Evolutionary conservation across 2,329 filamentous ascomycete species (phyloP).

Genomic region (Hymenoscyphus repandus): DNA sequence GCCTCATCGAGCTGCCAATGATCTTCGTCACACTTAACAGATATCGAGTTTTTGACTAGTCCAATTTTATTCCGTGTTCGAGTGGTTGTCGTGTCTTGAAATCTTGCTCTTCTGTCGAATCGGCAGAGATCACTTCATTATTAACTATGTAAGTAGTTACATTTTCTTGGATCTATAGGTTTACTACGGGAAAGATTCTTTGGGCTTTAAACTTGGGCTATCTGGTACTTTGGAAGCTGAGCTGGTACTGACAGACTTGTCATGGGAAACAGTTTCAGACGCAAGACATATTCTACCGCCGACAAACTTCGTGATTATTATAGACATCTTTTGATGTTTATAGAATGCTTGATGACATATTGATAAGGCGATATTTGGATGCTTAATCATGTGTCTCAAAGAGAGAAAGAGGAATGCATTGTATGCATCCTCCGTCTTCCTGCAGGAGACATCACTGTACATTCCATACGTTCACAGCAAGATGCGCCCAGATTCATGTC

Average conservation of each 20-base stretch:
- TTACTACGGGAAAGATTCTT: not conserved
- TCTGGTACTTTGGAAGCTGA: not conserved
- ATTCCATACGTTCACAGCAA: too few relatives aligned
- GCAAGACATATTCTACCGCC: conserved; percentile 26
- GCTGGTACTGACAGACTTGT: not conserved
- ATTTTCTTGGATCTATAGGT: not conserved
- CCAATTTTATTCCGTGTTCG: too few relatives aligned
- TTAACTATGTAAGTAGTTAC: not conserved
- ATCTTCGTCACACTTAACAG: conserved; percentile 23
- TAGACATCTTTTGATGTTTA: not conserved
- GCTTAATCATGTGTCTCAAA: too few relatives aligned
- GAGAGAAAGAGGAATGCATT: too few relatives aligned
- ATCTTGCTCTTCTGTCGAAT: not conserved
- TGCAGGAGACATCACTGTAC: too few relatives aligned
- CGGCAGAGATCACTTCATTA: too few relatives aligned
- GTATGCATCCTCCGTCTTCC: too few relatives aligned
- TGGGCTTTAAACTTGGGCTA: not conserved
- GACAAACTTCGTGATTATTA: conserved; percentile 18
- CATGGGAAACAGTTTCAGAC: conserved; percentile 19
- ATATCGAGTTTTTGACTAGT: not conserved
- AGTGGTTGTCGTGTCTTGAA: not conserved
- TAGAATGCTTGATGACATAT: not conserved
- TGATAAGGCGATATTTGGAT: too few relatives aligned
- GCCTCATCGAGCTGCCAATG: conserved; percentile 27
- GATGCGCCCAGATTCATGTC: too few relatives aligned